phyloP scores from a whole-genome alignment of 2,329 filamentous ascomycete species.

The Alternaria brassicae region DNA sequence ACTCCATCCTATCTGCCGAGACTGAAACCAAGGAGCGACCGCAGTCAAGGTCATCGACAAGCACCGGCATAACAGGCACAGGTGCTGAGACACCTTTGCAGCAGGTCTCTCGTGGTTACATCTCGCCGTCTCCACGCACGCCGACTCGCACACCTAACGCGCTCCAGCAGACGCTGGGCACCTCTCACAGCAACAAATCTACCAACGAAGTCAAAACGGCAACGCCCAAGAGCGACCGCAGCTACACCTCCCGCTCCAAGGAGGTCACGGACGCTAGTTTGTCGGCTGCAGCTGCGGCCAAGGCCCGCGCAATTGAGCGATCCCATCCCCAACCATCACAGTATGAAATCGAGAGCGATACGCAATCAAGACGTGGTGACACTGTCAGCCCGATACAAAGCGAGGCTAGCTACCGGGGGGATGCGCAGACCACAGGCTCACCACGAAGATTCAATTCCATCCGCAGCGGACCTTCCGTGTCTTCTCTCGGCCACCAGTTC shows the following conservation, averaged over 20 bases:
- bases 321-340: constrained; percentile 45
- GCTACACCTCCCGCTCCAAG: constrained; percentile 48
- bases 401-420: constrained; percentile 74
- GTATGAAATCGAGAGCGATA: constrained; percentile 46
- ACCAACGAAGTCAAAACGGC: constrained; percentile 59
- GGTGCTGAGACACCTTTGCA: constrained; percentile 61
- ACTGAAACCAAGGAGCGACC: constrained; percentile 68
- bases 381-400: constrained; percentile 86
- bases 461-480: constrained; percentile 57
- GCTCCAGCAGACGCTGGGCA: constrained; percentile 67
- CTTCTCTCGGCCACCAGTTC: constrained; percentile 67
- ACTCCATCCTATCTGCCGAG: constrained; percentile 83
- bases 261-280: constrained; percentile 32
- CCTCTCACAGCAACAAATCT: constrained; percentile 68
- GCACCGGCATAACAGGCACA: constrained; percentile 52
- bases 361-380: constrained; percentile 59
- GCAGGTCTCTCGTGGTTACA: constrained; percentile 67
- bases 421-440: constrained; percentile 31
- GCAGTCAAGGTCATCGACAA: constrained; percentile 64
- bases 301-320: constrained; percentile 46
- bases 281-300: constrained; percentile 49
- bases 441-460: constrained; percentile 59
- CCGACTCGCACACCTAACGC: constrained; percentile 67
- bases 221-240: constrained; percentile 55
- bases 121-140: constrained; percentile 67